Conservation (phyloP, 257 asterid species). For the Linaria vulgaris region DNA sequence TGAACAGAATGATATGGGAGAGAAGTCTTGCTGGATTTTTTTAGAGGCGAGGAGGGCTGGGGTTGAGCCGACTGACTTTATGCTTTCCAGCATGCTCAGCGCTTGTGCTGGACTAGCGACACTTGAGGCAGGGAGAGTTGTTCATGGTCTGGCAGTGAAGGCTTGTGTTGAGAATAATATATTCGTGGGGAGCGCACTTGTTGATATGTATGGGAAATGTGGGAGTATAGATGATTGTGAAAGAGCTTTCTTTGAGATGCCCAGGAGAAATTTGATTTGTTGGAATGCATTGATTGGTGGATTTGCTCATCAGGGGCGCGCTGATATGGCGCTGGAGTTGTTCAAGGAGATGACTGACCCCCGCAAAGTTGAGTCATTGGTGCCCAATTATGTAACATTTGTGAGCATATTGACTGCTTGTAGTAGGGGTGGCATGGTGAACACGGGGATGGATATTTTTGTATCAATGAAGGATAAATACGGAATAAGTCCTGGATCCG, state of each 20-base stretch:
- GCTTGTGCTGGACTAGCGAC: constrained; percentile 82
- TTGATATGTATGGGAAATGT: constrained; percentile 91
- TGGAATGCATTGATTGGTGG: constrained; percentile 90
- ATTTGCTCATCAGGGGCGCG: constrained; percentile 83
- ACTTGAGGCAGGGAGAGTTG: constrained; percentile 69
- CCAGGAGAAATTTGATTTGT: constrained; percentile 58
- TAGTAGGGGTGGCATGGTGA: constrained; percentile 82
- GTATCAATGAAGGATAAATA: constrained; percentile 54
- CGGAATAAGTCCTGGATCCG: constrained; percentile 67
- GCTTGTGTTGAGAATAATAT: constrained; percentile 61
- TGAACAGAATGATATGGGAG: constrained; percentile 75
- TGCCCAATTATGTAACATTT: constrained; percentile 75
- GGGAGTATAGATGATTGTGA: constrained; percentile 74
- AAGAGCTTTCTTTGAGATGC: constrained; percentile 48
- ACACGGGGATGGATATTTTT: constrained; percentile 62
- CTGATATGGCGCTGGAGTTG: constrained; percentile 56
- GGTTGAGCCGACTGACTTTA: constrained; percentile 57
- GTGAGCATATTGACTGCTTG: constrained; percentile 81
- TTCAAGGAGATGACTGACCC: constrained; percentile 51
- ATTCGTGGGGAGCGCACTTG: constrained; percentile 83
- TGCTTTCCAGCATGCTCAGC: constrained; percentile 80
- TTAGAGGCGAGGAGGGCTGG: constrained; percentile 46
- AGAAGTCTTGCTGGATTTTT: constrained; percentile 56
- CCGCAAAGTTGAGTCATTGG: constrained; percentile 20
- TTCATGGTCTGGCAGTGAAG: constrained; percentile 76